Conservation (phyloP, 495 filamentous ascomycete species). For the Xylaria palmicola region DNA sequence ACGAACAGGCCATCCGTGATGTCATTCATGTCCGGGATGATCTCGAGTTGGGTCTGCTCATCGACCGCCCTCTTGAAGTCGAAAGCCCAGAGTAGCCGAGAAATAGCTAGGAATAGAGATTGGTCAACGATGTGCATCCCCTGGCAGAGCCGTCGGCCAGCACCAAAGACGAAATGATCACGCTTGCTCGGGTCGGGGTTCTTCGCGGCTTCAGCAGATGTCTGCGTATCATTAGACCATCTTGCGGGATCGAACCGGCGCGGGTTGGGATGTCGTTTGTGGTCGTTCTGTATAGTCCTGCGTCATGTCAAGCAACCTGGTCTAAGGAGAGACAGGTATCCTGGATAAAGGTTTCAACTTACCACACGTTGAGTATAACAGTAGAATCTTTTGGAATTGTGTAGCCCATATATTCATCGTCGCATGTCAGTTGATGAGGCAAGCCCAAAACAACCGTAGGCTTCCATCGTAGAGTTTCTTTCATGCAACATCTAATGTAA, state of each 20-base stretch:
- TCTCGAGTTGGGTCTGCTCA: constrained; percentile 19
- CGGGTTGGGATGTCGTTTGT: constrained; percentile 37
- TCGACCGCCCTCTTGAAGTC: constrained; percentile 28
- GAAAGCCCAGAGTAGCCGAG: constrained; percentile 51
- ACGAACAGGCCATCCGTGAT: constrained; percentile 32
- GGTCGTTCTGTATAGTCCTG: constrained; percentile 38
- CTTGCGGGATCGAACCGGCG: constrained; percentile 35
- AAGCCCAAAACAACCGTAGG: constrained; percentile 56
- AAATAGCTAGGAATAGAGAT: constrained; percentile 45
- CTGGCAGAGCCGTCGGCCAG: constrained; percentile 59
- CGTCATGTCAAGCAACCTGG: not conserved
- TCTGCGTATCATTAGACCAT: constrained; percentile 29
- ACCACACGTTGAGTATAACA: constrained; percentile 50
- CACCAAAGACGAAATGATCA: constrained; percentile 55
- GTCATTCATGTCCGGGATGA: constrained; percentile 32
- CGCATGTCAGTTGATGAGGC: constrained; percentile 52
- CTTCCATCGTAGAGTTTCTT: constrained; percentile 60
- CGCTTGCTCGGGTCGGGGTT: constrained; percentile 37
- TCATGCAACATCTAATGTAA: constrained; percentile 50
- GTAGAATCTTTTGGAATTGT: constrained; percentile 50
- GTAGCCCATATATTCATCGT: constrained; percentile 52
- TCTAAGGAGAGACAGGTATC: not conserved
- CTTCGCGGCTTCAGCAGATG: constrained; percentile 29
- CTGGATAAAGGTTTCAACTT: not conserved
- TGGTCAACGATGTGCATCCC: constrained; percentile 50